These are phyloP conservation scores for Thermothelomyces thermophilus DNA, from an alignment of 2,329 filamentous ascomycete species.

Conservation along the genomic window DNA sequence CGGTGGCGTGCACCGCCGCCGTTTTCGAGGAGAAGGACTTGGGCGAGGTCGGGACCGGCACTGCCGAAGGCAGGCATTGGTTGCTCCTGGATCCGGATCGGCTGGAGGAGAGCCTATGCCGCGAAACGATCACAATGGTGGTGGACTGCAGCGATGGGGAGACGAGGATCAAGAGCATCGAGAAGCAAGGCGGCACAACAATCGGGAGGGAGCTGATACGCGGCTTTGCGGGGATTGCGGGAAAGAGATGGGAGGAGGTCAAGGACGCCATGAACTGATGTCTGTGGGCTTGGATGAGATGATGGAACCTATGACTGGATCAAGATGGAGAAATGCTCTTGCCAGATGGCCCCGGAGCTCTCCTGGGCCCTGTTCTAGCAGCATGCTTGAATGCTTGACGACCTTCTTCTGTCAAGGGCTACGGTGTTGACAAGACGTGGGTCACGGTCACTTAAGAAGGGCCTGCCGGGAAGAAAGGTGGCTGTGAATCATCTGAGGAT, in stretches of 20 bases:
- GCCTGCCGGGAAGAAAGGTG: background rate
- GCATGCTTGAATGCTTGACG: no score
- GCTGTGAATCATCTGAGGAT: background rate
- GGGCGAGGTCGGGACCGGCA: conserved; percentile 30
- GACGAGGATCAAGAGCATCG: conserved; percentile 60
- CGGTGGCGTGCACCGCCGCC: conserved; percentile 69
- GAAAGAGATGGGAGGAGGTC: conserved; percentile 58
- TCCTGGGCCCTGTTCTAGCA: background rate
- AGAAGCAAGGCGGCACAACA: conserved; percentile 74
- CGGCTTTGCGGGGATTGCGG: conserved; percentile 52
- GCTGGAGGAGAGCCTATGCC: conserved; percentile 79
- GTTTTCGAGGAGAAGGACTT: conserved; percentile 65
- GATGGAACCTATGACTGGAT: background rate
- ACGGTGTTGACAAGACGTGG: background rate
- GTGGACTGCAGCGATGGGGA: conserved; percentile 57
- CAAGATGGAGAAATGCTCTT: no score
- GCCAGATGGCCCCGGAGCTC: no score
- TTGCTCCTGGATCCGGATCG: conserved; percentile 81
- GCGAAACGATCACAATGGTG: conserved; percentile 75
- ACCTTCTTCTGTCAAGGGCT: background rate
- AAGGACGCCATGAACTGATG: conserved; percentile 33
- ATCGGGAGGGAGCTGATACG: conserved; percentile 59
- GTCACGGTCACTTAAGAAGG: background rate
- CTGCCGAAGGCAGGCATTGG: conserved; percentile 51
- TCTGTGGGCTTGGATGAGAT: background rate